Percentiles rank a stretch among this genome's conserved stretches.
Conservation (phyloP, 805 yeast genomes). For the Metschnikowia chrysomelidarum region DNA sequence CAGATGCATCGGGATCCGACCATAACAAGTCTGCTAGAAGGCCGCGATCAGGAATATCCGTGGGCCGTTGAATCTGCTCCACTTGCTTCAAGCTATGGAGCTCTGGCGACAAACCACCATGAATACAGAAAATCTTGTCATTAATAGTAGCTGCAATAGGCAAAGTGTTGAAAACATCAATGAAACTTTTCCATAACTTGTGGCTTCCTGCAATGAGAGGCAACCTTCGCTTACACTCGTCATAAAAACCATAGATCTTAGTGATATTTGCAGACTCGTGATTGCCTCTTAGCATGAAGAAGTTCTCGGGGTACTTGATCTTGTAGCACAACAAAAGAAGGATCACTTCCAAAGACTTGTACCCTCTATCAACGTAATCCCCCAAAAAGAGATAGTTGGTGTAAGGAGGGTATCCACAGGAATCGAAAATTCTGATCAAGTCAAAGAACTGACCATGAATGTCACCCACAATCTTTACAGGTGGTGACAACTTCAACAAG, state of each 20-base stretch:
- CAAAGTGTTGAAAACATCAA: constrained; percentile 57
- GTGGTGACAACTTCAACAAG: constrained; percentile 63
- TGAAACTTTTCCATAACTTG: constrained; percentile 50
- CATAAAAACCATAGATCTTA: constrained; percentile 59
- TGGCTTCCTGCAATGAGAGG: constrained; percentile 25
- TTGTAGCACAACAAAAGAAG: constrained; percentile 51
- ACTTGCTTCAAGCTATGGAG: constrained; percentile 64
- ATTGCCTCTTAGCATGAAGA: constrained; percentile 58
- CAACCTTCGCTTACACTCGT: constrained; percentile 57
- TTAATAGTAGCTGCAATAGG: constrained; percentile 64
- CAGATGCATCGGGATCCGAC: constrained; percentile 71
- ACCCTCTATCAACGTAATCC: constrained; percentile 60
- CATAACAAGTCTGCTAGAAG: constrained; percentile 74
- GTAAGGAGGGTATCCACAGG: constrained; percentile 60
- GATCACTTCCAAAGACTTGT: constrained; percentile 56
- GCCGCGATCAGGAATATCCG: constrained; percentile 82
- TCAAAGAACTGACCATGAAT: constrained; percentile 69
- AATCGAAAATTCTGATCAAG: constrained; percentile 51
- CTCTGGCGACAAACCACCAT: constrained; percentile 77
- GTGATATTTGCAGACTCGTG: constrained; percentile 60
- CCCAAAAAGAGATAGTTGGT: constrained; percentile 56
- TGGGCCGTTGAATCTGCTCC: constrained; percentile 70
- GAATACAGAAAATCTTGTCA: constrained; percentile 57
- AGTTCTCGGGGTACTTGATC: constrained; percentile 59
- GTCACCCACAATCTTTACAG: constrained; percentile 82